Conservation (phyloP, 768 basidiomycete species). For the Omphalotus guepiniiformis region DNA sequence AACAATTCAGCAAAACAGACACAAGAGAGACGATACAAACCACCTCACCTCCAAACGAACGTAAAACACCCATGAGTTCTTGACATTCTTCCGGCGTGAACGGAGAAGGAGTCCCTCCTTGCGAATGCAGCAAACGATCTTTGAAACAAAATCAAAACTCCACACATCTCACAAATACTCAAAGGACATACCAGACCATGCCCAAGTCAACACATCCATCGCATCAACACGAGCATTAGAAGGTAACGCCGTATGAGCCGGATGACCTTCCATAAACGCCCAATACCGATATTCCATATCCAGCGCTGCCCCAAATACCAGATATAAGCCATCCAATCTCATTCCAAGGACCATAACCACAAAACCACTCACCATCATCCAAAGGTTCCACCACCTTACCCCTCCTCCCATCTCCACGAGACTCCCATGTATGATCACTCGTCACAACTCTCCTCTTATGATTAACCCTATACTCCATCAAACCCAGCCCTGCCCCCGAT, state of each 20-base stretch:
- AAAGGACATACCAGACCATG: slow-evolving; percentile 56
- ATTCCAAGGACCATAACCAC: not conserved
- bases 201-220: slow-evolving; percentile 74
- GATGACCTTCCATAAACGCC: slow-evolving; percentile 76
- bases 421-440: slow-evolving; percentile 35
- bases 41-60: slow-evolving; percentile 31
- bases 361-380: slow-evolving; percentile 42
- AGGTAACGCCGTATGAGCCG: slow-evolving; percentile 62
- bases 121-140: slow-evolving; percentile 69
- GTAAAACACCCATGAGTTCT: slow-evolving; percentile 61
- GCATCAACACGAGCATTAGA: slow-evolving; percentile 60
- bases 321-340: not conserved
- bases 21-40: not conserved
- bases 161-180: not conserved
- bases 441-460: slow-evolving; percentile 54
- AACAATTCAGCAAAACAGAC: not conserved
- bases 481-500: slow-evolving; percentile 11
- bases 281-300: slow-evolving; percentile 80
- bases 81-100: slow-evolving; percentile 77
- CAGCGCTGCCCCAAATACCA: slow-evolving; percentile 45
- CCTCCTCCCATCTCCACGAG: slow-evolving; percentile 21
- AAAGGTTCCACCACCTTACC: slow-evolving; percentile 20
- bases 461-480: slow-evolving; percentile 56
- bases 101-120: slow-evolving; percentile 53
- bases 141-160: not conserved